Base-by-base conservation (phyloP, 495 filamentous ascomycete species). In the Neurospora intermedia region DNA sequence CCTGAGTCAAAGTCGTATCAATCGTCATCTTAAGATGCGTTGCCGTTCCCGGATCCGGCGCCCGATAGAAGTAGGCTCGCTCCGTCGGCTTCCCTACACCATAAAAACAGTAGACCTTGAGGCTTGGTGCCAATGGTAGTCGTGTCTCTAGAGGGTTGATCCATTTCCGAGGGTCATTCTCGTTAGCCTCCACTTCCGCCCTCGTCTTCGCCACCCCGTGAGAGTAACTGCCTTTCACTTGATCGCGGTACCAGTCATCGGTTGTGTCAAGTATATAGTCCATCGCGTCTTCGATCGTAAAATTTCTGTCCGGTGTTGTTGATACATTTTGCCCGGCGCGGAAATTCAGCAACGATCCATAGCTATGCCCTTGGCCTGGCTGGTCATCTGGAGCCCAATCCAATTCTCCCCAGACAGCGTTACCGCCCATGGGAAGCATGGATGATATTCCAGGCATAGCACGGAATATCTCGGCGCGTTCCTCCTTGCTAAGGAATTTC, bases 101-200 rank as follows among this genome's bases (percentile, higher is more conserved):
- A 80, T 99, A 98, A 84, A 99, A 98, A 82, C 96, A 99, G 80
- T 96, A 99, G 23, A 99, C 93, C 84, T 97, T 98, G 81, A 99
- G 87, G 78, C 89, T 92, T 1, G 96, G 96, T 16, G 96, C 96
- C 66, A 91, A 85, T 0, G 96, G 96, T 0, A 99, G 86, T 9
- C 96, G 89, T 1, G 93, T 91, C 77, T 98, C 96, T 27, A 99
- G 88, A 0, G 96, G 96, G 80, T 99, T 99, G 62, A 97, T 87
- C 96, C 96, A 99, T 78, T 95, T 98, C 46, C 86, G 84, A 6
- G 89, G 91, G 73, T 94, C 88, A 20, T 88, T 83, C 74, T 97
- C 93, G 80, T 99, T 99, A 13, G 87, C 90, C 77, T 97, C 92
- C 1, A 99, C 94, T 79, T 97, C 92, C 41, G 87, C 86, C 27